Conservation (phyloP, 108 stramenopile genomes). For the Schizochytrium sp. region DNA sequence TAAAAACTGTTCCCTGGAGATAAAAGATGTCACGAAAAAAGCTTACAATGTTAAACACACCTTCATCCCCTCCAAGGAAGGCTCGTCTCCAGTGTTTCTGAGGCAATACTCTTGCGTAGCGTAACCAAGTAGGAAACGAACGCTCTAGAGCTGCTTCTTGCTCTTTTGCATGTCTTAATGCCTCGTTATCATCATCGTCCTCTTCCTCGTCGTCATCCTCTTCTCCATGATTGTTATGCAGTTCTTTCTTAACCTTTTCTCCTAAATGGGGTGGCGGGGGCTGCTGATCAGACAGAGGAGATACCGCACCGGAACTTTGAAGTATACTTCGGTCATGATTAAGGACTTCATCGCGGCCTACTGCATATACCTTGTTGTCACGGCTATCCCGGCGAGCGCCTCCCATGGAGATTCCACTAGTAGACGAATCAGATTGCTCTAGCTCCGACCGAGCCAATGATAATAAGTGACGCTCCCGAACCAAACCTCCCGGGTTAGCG, state of each 20-base stretch:
- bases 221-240: not conserved
- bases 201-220: constrained; percentile 22
- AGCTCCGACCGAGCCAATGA: too few relatives aligned
- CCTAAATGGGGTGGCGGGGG: not conserved
- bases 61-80: constrained; percentile 55
- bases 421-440: too few relatives aligned
- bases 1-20: not conserved
- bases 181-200: constrained; percentile 6
- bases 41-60: constrained; percentile 2
- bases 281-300: not conserved
- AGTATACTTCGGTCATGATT: not conserved
- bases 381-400: too few relatives aligned
- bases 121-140: not conserved
- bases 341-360: not conserved
- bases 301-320: not conserved
- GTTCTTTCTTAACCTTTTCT: not conserved
- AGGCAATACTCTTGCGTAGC: not conserved
- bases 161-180: not conserved
- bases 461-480: too few relatives aligned
- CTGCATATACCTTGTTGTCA: not conserved
- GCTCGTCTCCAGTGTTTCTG: constrained; percentile 19
- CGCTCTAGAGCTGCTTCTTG: constrained; percentile 9
- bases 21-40: constrained; percentile 39
- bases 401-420: too few relatives aligned
- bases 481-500: too few relatives aligned